Conservation (phyloP, 257 asterid species). For the Capsicum baccatum region DNA sequence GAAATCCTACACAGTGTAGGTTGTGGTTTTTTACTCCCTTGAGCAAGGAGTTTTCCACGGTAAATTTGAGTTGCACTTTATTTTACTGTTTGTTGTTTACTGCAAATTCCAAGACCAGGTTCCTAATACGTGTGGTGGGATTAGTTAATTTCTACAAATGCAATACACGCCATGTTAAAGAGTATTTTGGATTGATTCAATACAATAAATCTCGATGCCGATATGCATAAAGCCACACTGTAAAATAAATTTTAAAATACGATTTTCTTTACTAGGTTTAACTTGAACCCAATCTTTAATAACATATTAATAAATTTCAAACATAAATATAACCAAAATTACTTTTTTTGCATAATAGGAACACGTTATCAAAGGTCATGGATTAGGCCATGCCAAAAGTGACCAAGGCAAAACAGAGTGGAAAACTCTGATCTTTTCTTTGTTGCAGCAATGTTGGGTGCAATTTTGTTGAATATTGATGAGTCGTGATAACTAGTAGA, state of each 20-base stretch:
- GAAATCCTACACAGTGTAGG: no score
- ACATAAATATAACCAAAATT: background rate
- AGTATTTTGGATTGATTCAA: background rate
- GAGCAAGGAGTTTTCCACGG: no score
- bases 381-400: background rate
- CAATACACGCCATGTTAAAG: background rate
- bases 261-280: no score
- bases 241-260: no score
- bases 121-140: no score
- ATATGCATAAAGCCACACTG: background rate
- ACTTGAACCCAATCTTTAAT: no score
- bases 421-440: background rate
- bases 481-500: background rate
- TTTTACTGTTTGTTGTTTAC: no score
- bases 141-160: no score
- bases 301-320: background rate
- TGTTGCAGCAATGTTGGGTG: background rate
- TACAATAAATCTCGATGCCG: fast-evolving
- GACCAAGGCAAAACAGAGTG: background rate
- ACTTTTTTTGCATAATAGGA: background rate
- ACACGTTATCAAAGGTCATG: background rate
- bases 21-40: no score
- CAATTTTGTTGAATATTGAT: slow-evolving; percentile 11
- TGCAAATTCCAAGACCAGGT: no score
- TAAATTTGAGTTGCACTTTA: no score